Evolutionary conservation across 1,284 basidiomycete genomes (phyloP), one percentile per base, ranked within the genome.

Genomic region (Apiotrichum gamsii): DNA sequence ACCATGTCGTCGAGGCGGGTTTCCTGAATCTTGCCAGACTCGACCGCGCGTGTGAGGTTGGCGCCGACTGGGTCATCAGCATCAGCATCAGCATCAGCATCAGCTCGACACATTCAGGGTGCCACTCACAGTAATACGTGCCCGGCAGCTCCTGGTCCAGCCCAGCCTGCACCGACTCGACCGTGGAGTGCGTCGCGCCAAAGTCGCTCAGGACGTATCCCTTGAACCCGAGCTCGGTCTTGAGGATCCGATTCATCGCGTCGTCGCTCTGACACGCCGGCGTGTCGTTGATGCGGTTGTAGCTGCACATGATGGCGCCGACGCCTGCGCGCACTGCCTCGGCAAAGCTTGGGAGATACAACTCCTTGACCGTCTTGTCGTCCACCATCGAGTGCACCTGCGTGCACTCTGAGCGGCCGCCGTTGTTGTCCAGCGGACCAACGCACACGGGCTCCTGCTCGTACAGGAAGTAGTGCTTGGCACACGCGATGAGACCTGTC

Each of bases 231-330:
- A 78, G 79, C 70, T 90, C 85, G 23, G 76, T 74, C 73, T 91
- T 91, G 51, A 91, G 75, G 31, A 90, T 76, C 46, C 81, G 78
- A 72, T 89, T 90, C 64, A 89, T 70, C 31, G 82, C 76, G 57
- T 82, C 78, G 60, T 82, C 77, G 62, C 87, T 88, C 65, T 87
- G 81, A 67, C 87, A 90, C 1, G 86, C 82, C 50, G 82, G 85
- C 0, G 84, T 86, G 28, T 80, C 81, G 66, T 91, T 90, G 61
- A 90, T 74, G 30, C 80, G 67, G 45, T 84, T 79, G 19, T 81
- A 84, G 43, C 20, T 65, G 58, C 73, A 74, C 76, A 77, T 77
- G 45, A 72, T 61, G 8, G 64, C 56, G 3, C 68, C 69, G 4
- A 64, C 64, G 2, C 75, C 76, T 0, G 75, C 75, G 42, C 73